Percentiles rank a stretch among this genome's conserved stretches.
Evolutionary conservation across 208 protist species (phyloP).

Genomic region (Trypanosoma brucei): DNA sequence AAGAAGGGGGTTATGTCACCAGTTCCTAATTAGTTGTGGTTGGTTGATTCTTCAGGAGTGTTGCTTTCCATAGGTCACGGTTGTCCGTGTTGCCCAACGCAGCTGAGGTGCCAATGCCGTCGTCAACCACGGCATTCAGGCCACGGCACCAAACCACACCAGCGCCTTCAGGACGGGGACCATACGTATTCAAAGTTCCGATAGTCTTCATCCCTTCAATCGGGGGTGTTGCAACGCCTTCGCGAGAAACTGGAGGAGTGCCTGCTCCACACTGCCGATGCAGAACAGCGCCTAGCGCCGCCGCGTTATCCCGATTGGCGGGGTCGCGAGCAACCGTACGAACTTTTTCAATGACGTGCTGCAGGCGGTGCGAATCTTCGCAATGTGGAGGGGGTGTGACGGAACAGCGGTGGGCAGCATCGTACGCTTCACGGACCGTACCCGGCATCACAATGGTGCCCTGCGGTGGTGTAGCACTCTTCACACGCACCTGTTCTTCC

Average conservation of each 20-base stretch:
- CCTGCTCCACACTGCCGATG: constrained; percentile 13
- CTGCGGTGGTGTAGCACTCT: constrained; percentile 11
- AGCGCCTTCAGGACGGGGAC: constrained; percentile 57
- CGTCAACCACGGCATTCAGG: constrained; percentile 8
- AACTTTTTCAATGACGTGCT: constrained; percentile 67
- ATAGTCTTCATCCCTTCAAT: not conserved
- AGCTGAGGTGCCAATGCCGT: not conserved
- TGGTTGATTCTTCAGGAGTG: constrained; percentile 12
- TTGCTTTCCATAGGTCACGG: constrained; percentile 25
- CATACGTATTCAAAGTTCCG: not conserved
- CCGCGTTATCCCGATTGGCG: constrained; percentile 48
- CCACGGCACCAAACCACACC: constrained; percentile 71
- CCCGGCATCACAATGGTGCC: constrained; percentile 1
- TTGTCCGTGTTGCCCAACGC: constrained; percentile 24
- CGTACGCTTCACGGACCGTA: constrained; percentile 61
- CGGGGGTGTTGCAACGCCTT: not conserved
- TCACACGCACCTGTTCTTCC: not conserved
- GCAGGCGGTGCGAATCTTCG: constrained; percentile 66
- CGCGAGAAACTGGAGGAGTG: not conserved
- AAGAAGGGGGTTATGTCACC: too few relatives aligned
- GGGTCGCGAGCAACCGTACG: constrained; percentile 62
- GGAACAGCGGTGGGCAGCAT: constrained; percentile 57
- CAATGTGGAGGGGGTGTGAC: constrained; percentile 66
- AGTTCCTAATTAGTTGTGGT: too few relatives aligned
- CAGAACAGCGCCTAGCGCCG: constrained; percentile 29